phyloP scores from a whole-genome alignment of 129 eudicot species.

The Saposhnikovia divaricata region DNA sequence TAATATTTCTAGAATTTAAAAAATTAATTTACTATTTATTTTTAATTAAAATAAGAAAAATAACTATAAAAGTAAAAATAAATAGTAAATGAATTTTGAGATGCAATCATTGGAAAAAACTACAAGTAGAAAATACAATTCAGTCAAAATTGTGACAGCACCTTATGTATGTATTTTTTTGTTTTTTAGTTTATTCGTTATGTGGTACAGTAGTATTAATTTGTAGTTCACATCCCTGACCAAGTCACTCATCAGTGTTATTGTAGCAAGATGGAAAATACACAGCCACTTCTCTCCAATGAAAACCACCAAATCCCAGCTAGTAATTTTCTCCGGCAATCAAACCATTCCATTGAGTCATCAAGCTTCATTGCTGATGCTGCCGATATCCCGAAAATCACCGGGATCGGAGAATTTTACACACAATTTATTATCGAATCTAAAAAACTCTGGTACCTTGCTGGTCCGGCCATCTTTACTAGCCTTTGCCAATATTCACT shows the following conservation, averaged over 20 bases:
- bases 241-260: not conserved
- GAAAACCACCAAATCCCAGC: not conserved
- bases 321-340: not conserved
- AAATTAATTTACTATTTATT: too few species aligned
- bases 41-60: too few species aligned
- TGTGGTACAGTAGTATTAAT: too few species aligned
- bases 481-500: conserved; percentile 52
- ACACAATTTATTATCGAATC: conserved; percentile 34
- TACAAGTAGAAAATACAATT: too few species aligned
- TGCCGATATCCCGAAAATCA: conserved; percentile 22
- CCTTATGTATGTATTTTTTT: too few species aligned
- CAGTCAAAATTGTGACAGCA: too few species aligned
- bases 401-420: conserved; percentile 24
- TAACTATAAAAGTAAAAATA: too few species aligned
- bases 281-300: conserved; percentile 14
- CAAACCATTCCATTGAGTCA: not conserved
- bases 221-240: not conserved
- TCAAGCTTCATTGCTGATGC: conserved; percentile 4
- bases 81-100: too few species aligned
- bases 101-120: too few species aligned
- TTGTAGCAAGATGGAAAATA: not conserved
- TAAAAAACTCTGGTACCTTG: conserved; percentile 45
- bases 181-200: too few species aligned
- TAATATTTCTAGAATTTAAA: too few species aligned
- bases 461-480: conserved; percentile 60